These are phyloP conservation scores for Iris macrosiphon DNA, from an alignment of 106 monocot genomes.

Conservation along the genomic window DNA sequence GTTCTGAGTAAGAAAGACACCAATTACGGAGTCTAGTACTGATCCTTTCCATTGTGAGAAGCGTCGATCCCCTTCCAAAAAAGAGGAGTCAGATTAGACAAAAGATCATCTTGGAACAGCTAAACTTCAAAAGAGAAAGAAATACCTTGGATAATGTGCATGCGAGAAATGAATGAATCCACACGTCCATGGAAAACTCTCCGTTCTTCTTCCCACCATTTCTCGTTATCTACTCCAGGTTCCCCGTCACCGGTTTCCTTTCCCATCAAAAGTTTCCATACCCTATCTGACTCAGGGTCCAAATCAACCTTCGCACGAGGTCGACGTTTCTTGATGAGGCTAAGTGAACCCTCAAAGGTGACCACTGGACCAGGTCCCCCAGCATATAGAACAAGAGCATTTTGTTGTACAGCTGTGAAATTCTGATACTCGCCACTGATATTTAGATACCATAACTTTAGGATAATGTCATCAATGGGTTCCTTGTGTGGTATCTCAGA, in stretches of 20 bases:
- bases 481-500: conserved; percentile 5
- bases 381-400: conserved; percentile 56
- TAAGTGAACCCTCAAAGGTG: conserved; percentile 19
- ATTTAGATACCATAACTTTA: conserved; percentile 33
- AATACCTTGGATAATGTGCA: conserved; percentile 97
- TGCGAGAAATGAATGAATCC: conserved; percentile 85
- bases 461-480: conserved; percentile 34
- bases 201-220: conserved; percentile 80
- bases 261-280: conserved; percentile 95
- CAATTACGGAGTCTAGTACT: conserved; percentile 72
- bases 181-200: conserved; percentile 64
- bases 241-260: conserved; percentile 28
- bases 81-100: neutral
- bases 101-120: neutral
- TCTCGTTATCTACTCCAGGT: conserved; percentile 48
- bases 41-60: conserved; percentile 79
- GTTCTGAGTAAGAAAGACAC: conserved; percentile 78
- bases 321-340: conserved; percentile 25
- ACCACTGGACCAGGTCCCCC: conserved; percentile 34
- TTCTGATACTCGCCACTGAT: conserved; percentile 24
- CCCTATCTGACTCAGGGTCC: conserved; percentile 60
- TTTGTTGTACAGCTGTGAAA: conserved; percentile 12
- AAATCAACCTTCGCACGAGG: conserved; percentile 65
- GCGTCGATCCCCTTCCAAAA: conserved; percentile 50
- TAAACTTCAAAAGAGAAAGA: neutral